phyloP scores from a whole-genome alignment of 371 early-diverging fungal genomes.

The Coemansia sp. region DNA sequence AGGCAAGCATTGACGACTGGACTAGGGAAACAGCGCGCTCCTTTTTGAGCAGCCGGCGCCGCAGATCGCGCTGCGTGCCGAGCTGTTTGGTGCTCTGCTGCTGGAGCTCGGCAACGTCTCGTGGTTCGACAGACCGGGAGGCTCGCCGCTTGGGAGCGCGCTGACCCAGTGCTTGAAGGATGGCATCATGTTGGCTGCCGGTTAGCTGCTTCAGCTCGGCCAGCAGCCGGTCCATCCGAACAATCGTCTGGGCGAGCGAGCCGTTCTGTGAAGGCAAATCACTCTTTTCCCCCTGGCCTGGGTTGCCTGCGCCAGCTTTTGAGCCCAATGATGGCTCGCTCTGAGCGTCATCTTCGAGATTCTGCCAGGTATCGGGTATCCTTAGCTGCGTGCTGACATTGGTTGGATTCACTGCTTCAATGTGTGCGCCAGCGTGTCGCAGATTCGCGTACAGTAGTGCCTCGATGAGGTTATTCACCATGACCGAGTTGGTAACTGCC shows the following conservation, averaged over 20 bases:
- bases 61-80: slow-evolving; percentile 24
- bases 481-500: slow-evolving; percentile 49
- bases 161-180: slow-evolving; percentile 19
- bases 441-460: slow-evolving; percentile 48
- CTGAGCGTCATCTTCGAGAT: neutral
- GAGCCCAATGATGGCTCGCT: neutral
- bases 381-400: slow-evolving; percentile 38
- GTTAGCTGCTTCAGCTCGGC: slow-evolving; percentile 21
- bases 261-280: neutral
- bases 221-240: slow-evolving; percentile 25
- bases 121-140: neutral
- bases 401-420: slow-evolving; percentile 39
- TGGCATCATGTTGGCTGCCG: slow-evolving; percentile 19
- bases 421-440: slow-evolving; percentile 28
- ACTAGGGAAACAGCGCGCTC: slow-evolving; percentile 42
- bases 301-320: neutral
- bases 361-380: slow-evolving; percentile 8
- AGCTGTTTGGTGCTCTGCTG: slow-evolving; percentile 11
- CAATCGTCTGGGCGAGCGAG: slow-evolving; percentile 4
- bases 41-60: slow-evolving; percentile 39
- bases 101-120: slow-evolving; percentile 12
- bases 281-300: neutral
- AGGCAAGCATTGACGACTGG: slow-evolving; percentile 36
- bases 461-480: slow-evolving; percentile 51
- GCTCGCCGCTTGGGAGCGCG: slow-evolving; percentile 6